Evolutionary conservation across 495 filamentous ascomycete species (phyloP), one percentile per base, ranked within the genome.

Genomic region (Penicillium steckii): DNA sequence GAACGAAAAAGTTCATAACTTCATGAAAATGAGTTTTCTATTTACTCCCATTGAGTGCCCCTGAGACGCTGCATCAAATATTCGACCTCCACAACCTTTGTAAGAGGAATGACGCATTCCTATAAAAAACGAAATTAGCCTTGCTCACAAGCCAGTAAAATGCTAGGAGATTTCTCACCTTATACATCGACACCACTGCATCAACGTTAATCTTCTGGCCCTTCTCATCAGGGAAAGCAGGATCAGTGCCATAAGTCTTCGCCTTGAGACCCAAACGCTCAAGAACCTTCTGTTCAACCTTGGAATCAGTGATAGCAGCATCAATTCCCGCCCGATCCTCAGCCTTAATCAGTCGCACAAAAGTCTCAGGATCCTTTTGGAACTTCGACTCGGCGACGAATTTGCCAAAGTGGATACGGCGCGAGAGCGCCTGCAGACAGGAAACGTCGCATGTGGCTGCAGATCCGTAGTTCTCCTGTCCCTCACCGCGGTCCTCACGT

Each of bases 381-480:
- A 97, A 99, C 77, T 99, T 99, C n/a, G 89, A 86, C 77, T 99
- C 95, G 9, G 95, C 95, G 4, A 99, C 95, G 63, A 97, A 97
- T 76, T 96, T 99, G 50, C 95, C 95, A 71, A 97, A 99, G 69
- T 99, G 95, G 55, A 99, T 90, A 42, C 95, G 80, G 15, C 92
- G 80, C 37, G 91, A 96, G 9, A 99, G 76, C 13, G 95, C 89
- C 75, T 99, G 95, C 45, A 99, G 74, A 62, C 88, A 93, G 25
- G 80, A 77, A 25, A 99, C 94, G 70, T 99, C 95, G 67, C 86
- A 89, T 1, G 90, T 95, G 0, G 91, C 94, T 4, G 92, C 78
- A 0, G 90, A 95, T 2, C 95, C 95, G 69, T 97, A 99, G 69
- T 97, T 96, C 73, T 99, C 94, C 62, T 88, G 84, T 15, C 84